These are phyloP conservation scores for Sclerotinia subarctica DNA, from an alignment of 2,329 filamentous ascomycete genomes.

Conservation along the genomic window DNA sequence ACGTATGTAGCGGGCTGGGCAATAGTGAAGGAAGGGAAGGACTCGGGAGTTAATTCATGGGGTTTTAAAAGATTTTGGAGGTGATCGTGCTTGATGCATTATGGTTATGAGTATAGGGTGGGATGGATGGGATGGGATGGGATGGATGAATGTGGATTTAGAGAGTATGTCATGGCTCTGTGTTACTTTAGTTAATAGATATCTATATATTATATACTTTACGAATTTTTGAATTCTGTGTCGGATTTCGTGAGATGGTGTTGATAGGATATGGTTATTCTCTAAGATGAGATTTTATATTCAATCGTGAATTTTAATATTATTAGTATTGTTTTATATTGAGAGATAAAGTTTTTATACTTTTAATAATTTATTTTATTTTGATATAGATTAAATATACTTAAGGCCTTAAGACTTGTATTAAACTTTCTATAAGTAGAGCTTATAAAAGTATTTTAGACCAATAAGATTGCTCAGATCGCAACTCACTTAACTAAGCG, in stretches of 20 bases:
- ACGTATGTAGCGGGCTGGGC: not conserved
- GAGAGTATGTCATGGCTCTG: not conserved
- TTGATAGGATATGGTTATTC: not conserved
- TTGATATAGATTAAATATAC: too few species aligned
- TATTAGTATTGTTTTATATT: too few species aligned
- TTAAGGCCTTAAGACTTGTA: too few species aligned
- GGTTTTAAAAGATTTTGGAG: not conserved
- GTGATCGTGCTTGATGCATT: not conserved
- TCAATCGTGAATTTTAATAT: too few species aligned
- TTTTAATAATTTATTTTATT: too few species aligned
- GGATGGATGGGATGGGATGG: not conserved
- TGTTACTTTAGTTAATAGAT: not conserved
- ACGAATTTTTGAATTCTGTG: too few species aligned
- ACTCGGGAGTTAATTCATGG: not conserved
- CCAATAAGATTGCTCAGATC: too few species aligned
- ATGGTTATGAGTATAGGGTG: not conserved
- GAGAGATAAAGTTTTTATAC: too few species aligned
- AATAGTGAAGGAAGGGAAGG: not conserved
- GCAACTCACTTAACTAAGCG: too few species aligned
- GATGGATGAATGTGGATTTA: not conserved
- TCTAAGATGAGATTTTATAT: too few species aligned
- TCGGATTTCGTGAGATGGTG: not conserved
- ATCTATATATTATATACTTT: not conserved
- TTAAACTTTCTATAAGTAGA: too few species aligned
- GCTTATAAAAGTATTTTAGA: too few species aligned